Evolutionary conservation across 805 yeast species (phyloP).

Genomic region (Starmerella etchellsii): DNA sequence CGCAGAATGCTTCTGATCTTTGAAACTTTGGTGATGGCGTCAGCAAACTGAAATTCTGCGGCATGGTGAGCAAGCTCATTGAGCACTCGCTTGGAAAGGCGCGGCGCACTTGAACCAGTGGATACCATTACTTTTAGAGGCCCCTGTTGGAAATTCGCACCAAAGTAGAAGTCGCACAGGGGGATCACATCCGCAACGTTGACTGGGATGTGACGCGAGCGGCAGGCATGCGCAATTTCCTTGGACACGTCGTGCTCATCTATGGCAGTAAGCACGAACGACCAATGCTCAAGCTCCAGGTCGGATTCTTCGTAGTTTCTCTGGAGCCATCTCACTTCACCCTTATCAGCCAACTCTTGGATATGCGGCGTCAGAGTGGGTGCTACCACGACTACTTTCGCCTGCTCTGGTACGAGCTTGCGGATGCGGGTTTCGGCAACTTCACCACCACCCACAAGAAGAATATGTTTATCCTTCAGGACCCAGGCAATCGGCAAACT

Average conservation of each 20-base stretch:
- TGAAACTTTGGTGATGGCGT: conserved; percentile 50
- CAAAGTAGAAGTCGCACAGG: conserved; percentile 78
- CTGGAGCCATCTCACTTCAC: conserved; percentile 10
- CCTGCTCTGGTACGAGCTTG: conserved; percentile 57
- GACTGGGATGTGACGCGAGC: conserved; percentile 40
- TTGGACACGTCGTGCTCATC: conserved; percentile 53
- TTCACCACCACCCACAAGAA: conserved; percentile 56
- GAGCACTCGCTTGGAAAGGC: conserved; percentile 53
- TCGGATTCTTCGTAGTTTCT: conserved; percentile 16
- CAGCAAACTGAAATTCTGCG: conserved; percentile 33
- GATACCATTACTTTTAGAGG: conserved; percentile 68
- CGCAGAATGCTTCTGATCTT: conserved; percentile 41
- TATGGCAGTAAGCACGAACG: conserved; percentile 59
- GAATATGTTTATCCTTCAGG: conserved; percentile 39
- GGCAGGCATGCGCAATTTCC: conserved; percentile 41
- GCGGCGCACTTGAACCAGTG: conserved; percentile 71
- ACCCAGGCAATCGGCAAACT: conserved; percentile 19
- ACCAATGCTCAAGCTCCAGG: conserved; percentile 35
- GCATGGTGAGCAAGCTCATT: conserved; percentile 37
- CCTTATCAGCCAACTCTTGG: conserved; percentile 31
- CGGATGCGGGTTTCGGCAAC: conserved; percentile 62
- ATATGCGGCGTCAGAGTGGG: conserved; percentile 36
- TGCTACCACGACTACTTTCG: conserved; percentile 50
- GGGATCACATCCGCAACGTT: conserved; percentile 77
- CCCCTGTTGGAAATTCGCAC: conserved; percentile 61